Evolutionary conservation across 495 filamentous ascomycete species (phyloP).

Genomic region (Podospora tetraspora): DNA sequence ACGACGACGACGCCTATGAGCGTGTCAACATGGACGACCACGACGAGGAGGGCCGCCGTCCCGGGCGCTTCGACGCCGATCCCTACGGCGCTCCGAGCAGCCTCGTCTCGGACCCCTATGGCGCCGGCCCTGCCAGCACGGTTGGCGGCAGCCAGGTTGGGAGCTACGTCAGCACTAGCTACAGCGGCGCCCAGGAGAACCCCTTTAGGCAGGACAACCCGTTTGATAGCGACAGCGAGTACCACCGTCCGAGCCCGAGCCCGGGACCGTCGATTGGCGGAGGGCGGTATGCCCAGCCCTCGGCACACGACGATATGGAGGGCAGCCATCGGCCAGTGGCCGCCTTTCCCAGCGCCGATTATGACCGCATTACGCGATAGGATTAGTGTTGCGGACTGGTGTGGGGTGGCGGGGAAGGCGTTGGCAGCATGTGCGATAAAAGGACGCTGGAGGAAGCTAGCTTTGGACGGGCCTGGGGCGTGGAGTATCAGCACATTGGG

Average conservation of each 20-base stretch:
- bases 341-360: slow-evolving; percentile 39
- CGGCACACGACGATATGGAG: slow-evolving; percentile 34
- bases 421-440: background rate
- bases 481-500: background rate
- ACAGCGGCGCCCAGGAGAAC: slow-evolving; percentile 21
- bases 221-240: slow-evolving; percentile 38
- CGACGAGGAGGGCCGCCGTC: slow-evolving; percentile 30
- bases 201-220: slow-evolving; percentile 39
- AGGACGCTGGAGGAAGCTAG: background rate
- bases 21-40: slow-evolving; percentile 42
- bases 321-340: slow-evolving; percentile 33
- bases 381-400: background rate
- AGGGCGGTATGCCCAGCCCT: slow-evolving; percentile 34
- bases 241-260: slow-evolving; percentile 23
- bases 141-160: slow-evolving; percentile 9
- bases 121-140: slow-evolving; percentile 6
- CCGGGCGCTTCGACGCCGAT: slow-evolving; percentile 23
- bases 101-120: slow-evolving; percentile 34
- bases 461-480: background rate
- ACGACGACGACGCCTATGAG: slow-evolving; percentile 50
- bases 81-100: slow-evolving; percentile 24
- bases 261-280: slow-evolving; percentile 23
- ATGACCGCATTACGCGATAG: slow-evolving; percentile 35
- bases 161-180: slow-evolving; percentile 8
- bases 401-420: background rate